phyloP scores from a whole-genome alignment of 495 filamentous ascomycete genomes.

The Cercophora samala region DNA sequence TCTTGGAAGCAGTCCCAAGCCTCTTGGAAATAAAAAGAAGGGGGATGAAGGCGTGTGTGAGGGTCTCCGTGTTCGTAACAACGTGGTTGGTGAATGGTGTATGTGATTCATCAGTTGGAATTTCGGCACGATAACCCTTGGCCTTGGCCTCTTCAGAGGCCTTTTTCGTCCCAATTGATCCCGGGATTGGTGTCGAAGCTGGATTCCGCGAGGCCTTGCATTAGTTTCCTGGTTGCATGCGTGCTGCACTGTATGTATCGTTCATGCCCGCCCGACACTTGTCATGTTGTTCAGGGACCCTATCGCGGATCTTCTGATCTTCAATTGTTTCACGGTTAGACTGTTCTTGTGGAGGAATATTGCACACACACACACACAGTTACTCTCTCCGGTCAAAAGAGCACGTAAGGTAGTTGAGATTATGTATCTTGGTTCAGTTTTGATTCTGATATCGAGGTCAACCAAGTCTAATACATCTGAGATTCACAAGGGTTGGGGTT shows the following conservation, averaged over 20 bases:
- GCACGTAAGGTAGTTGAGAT: neutral
- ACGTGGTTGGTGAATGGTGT: neutral
- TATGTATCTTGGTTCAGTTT: neutral
- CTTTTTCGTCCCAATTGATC: neutral
- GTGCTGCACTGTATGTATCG: constrained; percentile 15
- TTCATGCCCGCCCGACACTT: constrained; percentile 10
- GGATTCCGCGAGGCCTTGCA: constrained; percentile 21
- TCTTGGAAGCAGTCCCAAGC: too few relatives aligned
- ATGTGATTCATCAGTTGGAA: neutral
- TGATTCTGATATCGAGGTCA: neutral
- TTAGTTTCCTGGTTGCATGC: constrained; percentile 30
- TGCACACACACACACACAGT: neutral
- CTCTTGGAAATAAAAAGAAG: neutral
- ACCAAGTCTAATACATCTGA: neutral
- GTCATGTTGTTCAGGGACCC: neutral
- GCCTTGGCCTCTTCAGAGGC: neutral
- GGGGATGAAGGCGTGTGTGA: neutral
- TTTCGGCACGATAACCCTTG: neutral
- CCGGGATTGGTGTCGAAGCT: constrained; percentile 17
- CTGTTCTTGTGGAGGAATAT: neutral
- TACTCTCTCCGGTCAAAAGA: too few relatives aligned
- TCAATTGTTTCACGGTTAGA: neutral
- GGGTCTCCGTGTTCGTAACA: too few relatives aligned
- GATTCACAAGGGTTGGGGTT: neutral
- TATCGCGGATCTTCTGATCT: neutral